Base-by-base conservation (phyloP, 1,284 basidiomycete species). In the Stereum hirsutum region DNA sequence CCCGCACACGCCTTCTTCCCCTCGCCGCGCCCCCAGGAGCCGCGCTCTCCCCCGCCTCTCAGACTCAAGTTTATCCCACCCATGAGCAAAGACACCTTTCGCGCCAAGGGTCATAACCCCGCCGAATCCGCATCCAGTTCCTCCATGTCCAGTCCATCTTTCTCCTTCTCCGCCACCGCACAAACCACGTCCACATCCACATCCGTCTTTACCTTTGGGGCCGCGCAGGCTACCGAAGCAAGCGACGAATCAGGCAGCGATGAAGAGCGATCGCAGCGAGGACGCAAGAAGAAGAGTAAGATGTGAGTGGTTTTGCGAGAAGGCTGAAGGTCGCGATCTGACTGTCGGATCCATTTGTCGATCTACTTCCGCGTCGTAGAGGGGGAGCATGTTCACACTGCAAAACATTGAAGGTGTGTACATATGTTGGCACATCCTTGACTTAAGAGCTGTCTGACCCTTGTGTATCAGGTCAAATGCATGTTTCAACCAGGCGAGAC, bases 351-450 rank as follows among this genome's bases (percentile, higher is more conserved):
- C 4, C 12, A 21, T 14, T 7, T 19, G 17, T n/a, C n/a, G 26
- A 41, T 31, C 17, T 41, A 20, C 19, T 11, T 20, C 17, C 17
- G 14, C 19, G 7, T 12, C 23, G 14, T 34, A 60, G 58, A 4
- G 43, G 49, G 17, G 55, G 56, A 14, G 75, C 74, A 14, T 78
- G 75, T 54, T 67, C 69, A 17, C 71, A 76, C 49, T 80, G 76
- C 57, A 79, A 78, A 58, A 69, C 71, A 6, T 61, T 77, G 39
- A 79, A 79, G 59, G 75, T 75, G 43, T 37, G 59, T 26, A 6
- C 15, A 19, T 11, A 21, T 17, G n/a, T 14, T 43, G 20, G n/a
- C 26, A 21, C 7, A 10, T 41, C 15, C 4, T 14, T 31, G 11
- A 31, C n/a, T n/a, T n/a, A n/a, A n/a, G n/a, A n/a, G n/a, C n/a